These are phyloP conservation scores for Apophysomyces variabilis DNA, from an alignment of 371 early-diverging fungal genomes.

Conservation along the genomic window DNA sequence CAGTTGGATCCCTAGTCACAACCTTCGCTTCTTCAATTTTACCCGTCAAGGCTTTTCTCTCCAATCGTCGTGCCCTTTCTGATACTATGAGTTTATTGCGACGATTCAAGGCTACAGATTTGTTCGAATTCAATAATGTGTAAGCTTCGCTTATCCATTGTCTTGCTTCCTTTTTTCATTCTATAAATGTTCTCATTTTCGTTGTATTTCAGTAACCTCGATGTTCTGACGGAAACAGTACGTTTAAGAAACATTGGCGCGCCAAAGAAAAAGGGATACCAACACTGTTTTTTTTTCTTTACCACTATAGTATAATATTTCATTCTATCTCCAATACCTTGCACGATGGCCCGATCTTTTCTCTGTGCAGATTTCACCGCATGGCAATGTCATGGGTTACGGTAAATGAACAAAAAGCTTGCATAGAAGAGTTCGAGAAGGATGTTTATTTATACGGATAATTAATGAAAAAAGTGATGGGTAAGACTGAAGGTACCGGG, in stretches of 20 bases:
- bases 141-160: conserved; percentile 32
- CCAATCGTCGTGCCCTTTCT: neutral
- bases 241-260: conserved; percentile 1
- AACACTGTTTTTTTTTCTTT: neutral
- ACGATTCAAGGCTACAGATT: conserved; percentile 76
- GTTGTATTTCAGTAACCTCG: conserved; percentile 68
- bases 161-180: conserved; percentile 1
- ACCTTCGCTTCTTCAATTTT: too few species aligned
- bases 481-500: conserved; percentile 93
- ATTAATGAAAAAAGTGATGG: conserved; percentile 75
- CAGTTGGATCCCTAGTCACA: too few species aligned
- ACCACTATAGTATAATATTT: conserved; percentile 80
- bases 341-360: conserved; percentile 96
- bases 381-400: conserved; percentile 84
- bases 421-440: neutral
- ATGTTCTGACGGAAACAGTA: conserved; percentile 90
- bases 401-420: conserved; percentile 45
- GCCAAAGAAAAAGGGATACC: neutral
- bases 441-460: neutral
- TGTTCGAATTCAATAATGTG: conserved; percentile 91
- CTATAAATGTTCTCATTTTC: neutral
- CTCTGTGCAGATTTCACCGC: conserved; percentile 79
- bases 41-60: too few species aligned
- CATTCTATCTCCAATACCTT: conserved; percentile 92
- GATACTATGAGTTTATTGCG: conserved; percentile 49